Percentiles rank a stretch among this genome's conserved stretches.
Evolutionary conservation across 129 eudicot genomes (phyloP).

Genomic region (Chrysanthemum makinoi): DNA sequence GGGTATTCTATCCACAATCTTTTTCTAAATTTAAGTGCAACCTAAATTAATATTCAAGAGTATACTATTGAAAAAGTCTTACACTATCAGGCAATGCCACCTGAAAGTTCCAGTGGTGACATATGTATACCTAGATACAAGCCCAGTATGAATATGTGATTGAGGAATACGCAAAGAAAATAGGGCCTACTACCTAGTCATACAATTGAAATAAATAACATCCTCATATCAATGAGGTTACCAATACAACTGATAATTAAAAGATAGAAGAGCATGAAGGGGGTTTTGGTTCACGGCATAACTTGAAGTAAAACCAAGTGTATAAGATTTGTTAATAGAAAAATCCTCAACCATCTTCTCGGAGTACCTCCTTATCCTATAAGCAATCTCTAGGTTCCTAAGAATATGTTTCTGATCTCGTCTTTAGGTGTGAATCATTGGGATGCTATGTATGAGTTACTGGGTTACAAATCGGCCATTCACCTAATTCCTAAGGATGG

Average conservation of each 20-base stretch:
- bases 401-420: too few relatives aligned
- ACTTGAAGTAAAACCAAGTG: not conserved
- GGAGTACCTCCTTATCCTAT: not conserved
- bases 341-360: not conserved
- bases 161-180: not conserved
- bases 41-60: not conserved
- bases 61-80: conserved; percentile 2
- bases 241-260: too few relatives aligned
- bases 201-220: too few relatives aligned
- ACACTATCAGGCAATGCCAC: conserved; percentile 10
- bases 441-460: not conserved
- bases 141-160: not conserved
- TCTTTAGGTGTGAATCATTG: not conserved
- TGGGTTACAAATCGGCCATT: not conserved
- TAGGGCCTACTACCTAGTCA: conserved; percentile 7
- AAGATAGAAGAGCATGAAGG: not conserved
- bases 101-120: not conserved
- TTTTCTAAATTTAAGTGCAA: not conserved
- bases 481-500: not conserved
- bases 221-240: too few relatives aligned
- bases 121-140: not conserved
- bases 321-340: conserved; percentile 5
- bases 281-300: not conserved
- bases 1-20: not conserved
- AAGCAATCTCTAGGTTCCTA: not conserved